Percentiles rank a stretch among this genome's conserved stretches.
Conservation (phyloP, 331 rosid genomes). For the Pyracantha coccinea region DNA sequence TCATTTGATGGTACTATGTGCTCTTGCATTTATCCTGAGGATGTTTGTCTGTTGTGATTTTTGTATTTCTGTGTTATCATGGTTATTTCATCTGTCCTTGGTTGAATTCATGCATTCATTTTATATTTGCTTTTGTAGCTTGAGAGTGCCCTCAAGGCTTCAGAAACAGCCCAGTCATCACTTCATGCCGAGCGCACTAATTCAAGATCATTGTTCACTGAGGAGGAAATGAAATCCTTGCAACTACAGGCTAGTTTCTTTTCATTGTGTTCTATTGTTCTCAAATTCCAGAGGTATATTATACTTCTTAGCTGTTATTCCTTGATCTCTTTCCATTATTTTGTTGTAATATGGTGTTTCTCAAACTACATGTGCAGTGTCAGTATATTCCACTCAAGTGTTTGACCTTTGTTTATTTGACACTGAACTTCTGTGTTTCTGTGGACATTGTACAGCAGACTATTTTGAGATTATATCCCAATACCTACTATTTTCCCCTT, state of each 20-base stretch:
- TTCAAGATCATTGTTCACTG: slow-evolving; percentile 68
- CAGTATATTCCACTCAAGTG: background rate
- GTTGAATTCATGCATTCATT: background rate
- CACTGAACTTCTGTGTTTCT: background rate
- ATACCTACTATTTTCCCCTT: background rate
- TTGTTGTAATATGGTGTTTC: background rate
- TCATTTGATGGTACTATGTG: background rate
- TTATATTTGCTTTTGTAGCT: slow-evolving; percentile 36
- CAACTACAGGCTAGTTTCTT: slow-evolving; percentile 68
- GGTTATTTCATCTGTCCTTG: background rate
- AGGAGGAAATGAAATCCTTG: slow-evolving; percentile 85
- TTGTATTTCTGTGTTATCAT: background rate
- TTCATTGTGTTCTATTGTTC: background rate
- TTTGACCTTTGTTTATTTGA: background rate
- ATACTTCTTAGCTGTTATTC: background rate
- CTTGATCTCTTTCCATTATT: background rate
- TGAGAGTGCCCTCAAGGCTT: slow-evolving; percentile 75
- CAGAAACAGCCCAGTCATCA: slow-evolving; percentile 67
- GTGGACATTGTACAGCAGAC: background rate
- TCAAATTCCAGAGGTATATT: background rate
- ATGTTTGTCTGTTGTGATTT: background rate
- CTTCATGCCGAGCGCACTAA: slow-evolving; percentile 68
- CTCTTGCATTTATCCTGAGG: background rate
- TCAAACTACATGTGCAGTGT: background rate
- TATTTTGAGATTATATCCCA: background rate